phyloP scores from a whole-genome alignment of 257 asterid genomes.

The Salvia splendens region DNA sequence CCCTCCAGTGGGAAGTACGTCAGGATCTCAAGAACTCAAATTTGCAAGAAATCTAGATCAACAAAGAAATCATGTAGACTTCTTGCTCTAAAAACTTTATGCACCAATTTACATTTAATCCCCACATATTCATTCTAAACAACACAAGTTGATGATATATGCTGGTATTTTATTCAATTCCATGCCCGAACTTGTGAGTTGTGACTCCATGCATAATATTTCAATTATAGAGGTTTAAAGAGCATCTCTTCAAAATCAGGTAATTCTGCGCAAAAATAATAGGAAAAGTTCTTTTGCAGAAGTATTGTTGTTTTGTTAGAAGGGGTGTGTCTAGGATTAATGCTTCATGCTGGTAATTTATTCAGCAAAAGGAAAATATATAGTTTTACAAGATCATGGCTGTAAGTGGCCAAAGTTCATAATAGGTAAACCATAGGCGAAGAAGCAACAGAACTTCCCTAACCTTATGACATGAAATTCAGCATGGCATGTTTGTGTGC shows the following conservation, averaged over 20 bases:
- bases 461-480: not conserved
- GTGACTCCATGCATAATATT: not conserved
- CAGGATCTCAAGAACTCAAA: constrained; percentile 1
- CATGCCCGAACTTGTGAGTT: not conserved
- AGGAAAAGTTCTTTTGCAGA: constrained; percentile 12
- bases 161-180: not conserved
- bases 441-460: not conserved
- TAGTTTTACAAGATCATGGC: not conserved
- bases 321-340: not conserved
- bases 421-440: not conserved
- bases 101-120: constrained; percentile 3
- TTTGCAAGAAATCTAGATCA: not conserved
- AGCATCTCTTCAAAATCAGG: not conserved
- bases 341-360: constrained; percentile 8
- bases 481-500: not conserved
- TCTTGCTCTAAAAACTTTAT: not conserved
- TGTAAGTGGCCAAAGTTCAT: constrained; percentile 13
- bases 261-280: not conserved
- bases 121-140: not conserved
- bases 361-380: not conserved
- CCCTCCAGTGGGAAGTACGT: not conserved
- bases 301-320: not conserved
- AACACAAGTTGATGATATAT: not conserved
- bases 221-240: not conserved
- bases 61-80: constrained; percentile 7